phyloP scores from a whole-genome alignment of 2,329 filamentous ascomycete genomes.

The Ceratocystis smalleyi region DNA sequence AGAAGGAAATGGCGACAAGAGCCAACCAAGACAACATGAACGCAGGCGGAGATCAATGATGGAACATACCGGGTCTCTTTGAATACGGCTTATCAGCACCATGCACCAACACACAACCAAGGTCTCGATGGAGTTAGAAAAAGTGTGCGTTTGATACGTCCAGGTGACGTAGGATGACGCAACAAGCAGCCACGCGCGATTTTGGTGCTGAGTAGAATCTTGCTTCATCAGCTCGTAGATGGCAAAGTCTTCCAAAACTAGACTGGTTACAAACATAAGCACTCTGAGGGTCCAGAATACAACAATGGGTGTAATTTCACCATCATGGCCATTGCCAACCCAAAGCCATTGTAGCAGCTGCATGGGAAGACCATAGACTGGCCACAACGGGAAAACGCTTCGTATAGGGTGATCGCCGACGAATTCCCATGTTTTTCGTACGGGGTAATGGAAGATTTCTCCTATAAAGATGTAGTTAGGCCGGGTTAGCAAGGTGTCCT shows the following conservation, averaged over 20 bases:
- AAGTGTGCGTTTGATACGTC: constrained; percentile 97
- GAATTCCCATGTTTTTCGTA: constrained; percentile 90
- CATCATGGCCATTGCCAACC: constrained; percentile 48
- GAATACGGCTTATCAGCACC: constrained; percentile 77
- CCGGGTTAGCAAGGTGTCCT: constrained; percentile 4
- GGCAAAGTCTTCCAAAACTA: constrained; percentile 95
- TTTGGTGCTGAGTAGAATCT: constrained; percentile 53
- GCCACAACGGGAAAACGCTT: constrained; percentile 93
- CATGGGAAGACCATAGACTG: constrained; percentile 87
- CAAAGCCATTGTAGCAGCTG: constrained; percentile 82
- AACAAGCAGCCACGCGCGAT: constrained; percentile 64
- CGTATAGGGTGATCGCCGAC: constrained; percentile 76
- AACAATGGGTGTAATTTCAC: constrained; percentile 62
- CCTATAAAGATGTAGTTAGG: constrained; percentile 34
- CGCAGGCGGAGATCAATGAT: not conserved
- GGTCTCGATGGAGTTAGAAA: constrained; percentile 94
- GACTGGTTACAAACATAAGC: constrained; percentile 88
- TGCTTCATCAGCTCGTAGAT: constrained; percentile 64
- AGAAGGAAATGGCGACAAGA: not conserved
- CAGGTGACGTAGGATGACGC: constrained; percentile 97
- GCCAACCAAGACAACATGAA: not conserved
- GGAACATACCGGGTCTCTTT: constrained; percentile 53
- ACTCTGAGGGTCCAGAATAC: constrained; percentile 82
- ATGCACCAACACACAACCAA: constrained; percentile 84
- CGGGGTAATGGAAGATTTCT: constrained; percentile 82